Evolutionary conservation across 2,329 filamentous ascomycete genomes (phyloP).

Genomic region (Zymoseptoria crescenta): DNA sequence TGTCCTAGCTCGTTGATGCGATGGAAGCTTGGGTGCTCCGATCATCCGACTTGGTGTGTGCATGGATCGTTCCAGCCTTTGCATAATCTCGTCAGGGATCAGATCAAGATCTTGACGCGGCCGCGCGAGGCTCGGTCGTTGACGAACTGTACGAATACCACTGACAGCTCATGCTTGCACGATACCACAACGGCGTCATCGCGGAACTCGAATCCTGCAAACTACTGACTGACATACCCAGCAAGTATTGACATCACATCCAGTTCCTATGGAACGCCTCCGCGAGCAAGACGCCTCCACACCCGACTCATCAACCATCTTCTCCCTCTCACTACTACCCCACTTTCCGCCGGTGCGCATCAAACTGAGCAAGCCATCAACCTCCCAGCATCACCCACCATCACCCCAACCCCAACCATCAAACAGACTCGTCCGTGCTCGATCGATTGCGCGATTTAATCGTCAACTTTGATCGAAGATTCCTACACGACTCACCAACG

Average conservation of each 20-base stretch:
- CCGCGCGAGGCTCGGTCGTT: background rate
- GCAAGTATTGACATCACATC: background rate
- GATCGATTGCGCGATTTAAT: background rate
- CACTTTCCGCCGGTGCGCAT: background rate
- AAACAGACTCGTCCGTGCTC: background rate
- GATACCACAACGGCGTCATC: background rate
- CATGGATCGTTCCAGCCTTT: background rate
- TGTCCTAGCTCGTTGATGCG: too few relatives aligned
- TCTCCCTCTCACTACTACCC: background rate
- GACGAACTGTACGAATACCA: background rate
- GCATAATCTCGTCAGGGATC: background rate
- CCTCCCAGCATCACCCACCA: background rate
- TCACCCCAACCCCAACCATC: background rate
- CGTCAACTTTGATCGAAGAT: background rate
- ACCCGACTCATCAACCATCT: background rate
- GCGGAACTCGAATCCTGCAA: background rate
- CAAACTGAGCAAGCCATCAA: background rate
- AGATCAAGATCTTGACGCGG: background rate
- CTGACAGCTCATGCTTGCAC: background rate
- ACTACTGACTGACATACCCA: background rate
- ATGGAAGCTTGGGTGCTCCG: background rate
- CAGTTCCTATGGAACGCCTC: background rate
- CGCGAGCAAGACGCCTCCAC: background rate
- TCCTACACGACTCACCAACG: background rate
- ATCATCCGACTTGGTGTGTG: background rate